A percentile compares a stretch with the other conserved stretches of the same genome.
Evolutionary conservation across 1,284 basidiomycete species (phyloP).

Genomic region (Meira miltonrushii): DNA sequence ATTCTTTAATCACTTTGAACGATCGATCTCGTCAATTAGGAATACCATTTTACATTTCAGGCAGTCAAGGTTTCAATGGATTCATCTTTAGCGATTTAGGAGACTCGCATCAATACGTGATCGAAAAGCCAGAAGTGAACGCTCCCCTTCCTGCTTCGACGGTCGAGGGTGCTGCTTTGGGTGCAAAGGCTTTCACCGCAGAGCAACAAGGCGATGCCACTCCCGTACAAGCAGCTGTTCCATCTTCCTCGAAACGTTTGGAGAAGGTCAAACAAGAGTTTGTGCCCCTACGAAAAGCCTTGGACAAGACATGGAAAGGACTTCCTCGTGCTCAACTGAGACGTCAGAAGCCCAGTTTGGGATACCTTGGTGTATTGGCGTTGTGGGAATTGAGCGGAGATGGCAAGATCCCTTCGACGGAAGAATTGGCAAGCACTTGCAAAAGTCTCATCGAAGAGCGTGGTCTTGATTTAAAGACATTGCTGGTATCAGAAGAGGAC

Average conservation of each 20-base stretch:
- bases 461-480: not conserved
- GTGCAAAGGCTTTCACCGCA: not conserved
- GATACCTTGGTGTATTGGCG: constrained; percentile 57
- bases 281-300: constrained; percentile 62
- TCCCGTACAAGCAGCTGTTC: not conserved
- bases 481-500: constrained; percentile 5
- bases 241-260: constrained; percentile 21
- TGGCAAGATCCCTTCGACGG: constrained; percentile 56
- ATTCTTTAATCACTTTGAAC: constrained; percentile 66
- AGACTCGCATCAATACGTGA: constrained; percentile 70
- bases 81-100: constrained; percentile 92
- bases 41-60: constrained; percentile 70
- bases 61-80: constrained; percentile 82
- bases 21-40: constrained; percentile 61
- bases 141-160: constrained; percentile 11
- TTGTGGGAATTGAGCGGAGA: constrained; percentile 57
- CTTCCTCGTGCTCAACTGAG: constrained; percentile 70
- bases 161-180: not conserved
- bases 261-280: constrained; percentile 63
- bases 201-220: not conserved
- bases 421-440: constrained; percentile 16
- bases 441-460: constrained; percentile 10
- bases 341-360: constrained; percentile 60
- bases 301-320: constrained; percentile 61
- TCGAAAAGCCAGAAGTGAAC: constrained; percentile 58